These are phyloP conservation scores for Neonothopanus nambi DNA, from an alignment of 1,284 basidiomycete species.

Conservation along the genomic window DNA sequence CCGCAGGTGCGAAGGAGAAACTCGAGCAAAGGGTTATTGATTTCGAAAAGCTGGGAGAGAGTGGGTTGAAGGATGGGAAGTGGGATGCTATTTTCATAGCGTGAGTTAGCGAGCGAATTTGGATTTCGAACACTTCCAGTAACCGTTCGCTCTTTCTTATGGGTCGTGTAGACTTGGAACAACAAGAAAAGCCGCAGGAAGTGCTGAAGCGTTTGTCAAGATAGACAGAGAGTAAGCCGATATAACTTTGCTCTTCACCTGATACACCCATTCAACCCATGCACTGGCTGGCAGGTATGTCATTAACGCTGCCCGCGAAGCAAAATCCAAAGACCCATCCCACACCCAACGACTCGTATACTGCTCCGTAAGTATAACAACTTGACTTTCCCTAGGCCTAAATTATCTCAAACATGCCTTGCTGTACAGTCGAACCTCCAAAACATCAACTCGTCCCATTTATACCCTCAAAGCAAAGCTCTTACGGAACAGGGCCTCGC, in stretches of 20 bases:
- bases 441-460: constrained; percentile 46
- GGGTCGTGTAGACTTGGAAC: constrained; percentile 56
- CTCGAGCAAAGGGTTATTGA: constrained; percentile 64
- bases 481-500: constrained; percentile 72
- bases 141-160: not conserved
- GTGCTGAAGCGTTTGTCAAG: constrained; percentile 64
- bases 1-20: constrained; percentile 40
- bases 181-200: constrained; percentile 58
- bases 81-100: constrained; percentile 73
- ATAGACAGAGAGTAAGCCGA: constrained; percentile 71
- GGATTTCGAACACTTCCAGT: not conserved
- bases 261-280: not conserved
- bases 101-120: constrained; percentile 30
- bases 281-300: constrained; percentile 68
- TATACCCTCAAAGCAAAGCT: constrained; percentile 67
- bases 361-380: constrained; percentile 51
- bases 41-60: constrained; percentile 61
- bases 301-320: constrained; percentile 64
- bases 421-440: constrained; percentile 46
- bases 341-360: constrained; percentile 65
- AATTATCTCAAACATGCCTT: too few relatives aligned
- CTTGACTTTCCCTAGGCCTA: not conserved
- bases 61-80: constrained; percentile 49
- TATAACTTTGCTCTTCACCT: not conserved
- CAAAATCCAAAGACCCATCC: constrained; percentile 45